phyloP scores from a whole-genome alignment of 176 grass and related monocot species.

The Paspalum notatum region DNA sequence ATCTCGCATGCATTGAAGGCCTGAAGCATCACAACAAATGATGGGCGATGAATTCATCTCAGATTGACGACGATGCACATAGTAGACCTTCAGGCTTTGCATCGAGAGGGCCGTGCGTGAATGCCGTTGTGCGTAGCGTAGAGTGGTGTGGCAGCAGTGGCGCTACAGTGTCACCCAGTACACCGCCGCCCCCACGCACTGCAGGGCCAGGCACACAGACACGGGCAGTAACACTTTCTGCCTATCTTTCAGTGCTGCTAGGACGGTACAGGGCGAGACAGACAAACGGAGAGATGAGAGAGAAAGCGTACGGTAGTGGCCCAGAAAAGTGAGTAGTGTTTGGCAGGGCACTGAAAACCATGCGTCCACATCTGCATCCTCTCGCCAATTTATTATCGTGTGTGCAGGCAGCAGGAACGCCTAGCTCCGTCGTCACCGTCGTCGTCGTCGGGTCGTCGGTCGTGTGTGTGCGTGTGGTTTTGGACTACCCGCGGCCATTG shows the following conservation, averaged over 20 bases:
- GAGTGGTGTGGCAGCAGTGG: background rate
- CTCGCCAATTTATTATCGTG: conserved; percentile 36
- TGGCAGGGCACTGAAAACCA: conserved; percentile 67
- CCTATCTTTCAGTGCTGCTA: conserved; percentile 49
- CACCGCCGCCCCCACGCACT: background rate
- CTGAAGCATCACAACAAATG: too few species aligned
- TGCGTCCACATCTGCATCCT: conserved; percentile 43
- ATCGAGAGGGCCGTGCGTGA: background rate
- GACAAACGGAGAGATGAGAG: conserved; percentile 30
- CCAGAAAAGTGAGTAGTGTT: conserved; percentile 15
- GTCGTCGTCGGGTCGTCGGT: background rate
- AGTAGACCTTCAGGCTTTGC: too few species aligned
- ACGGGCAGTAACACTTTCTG: conserved; percentile 50
- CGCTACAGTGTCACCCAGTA: background rate
- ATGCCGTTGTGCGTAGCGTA: background rate
- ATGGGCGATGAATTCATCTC: too few species aligned
- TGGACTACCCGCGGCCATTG: conserved; percentile 34
- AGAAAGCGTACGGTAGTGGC: background rate
- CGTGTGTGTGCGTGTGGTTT: conserved; percentile 38
- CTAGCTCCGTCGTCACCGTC: conserved; percentile 36
- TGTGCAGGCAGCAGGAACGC: conserved; percentile 40
- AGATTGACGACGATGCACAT: too few species aligned
- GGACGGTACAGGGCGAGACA: conserved; percentile 42
- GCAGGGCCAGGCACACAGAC: conserved; percentile 38
- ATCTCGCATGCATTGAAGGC: too few species aligned